Percentiles rank a stretch among this genome's conserved stretches.
These are phyloP conservation scores for Perkinsus olseni DNA, from an alignment of 169 alveolate species.

Conservation along the genomic window DNA sequence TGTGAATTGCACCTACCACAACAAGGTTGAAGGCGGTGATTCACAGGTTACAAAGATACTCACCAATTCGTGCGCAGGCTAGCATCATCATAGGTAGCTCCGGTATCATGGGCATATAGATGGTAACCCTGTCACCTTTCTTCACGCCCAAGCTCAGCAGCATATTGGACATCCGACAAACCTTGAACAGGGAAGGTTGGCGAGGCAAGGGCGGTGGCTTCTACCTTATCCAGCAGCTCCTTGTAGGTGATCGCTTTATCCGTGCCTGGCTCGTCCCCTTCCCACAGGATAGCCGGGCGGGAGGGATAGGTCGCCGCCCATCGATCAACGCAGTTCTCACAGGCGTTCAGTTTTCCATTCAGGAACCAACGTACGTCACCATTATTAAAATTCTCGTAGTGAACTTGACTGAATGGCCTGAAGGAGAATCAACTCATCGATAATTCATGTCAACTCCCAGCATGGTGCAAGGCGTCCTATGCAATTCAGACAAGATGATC, in stretches of 20 bases:
- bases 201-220: background rate
- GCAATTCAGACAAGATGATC: too few species aligned
- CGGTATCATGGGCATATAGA: slow-evolving; percentile 93
- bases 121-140: slow-evolving; percentile 87
- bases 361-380: slow-evolving; percentile 21
- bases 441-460: too few species aligned
- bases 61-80: slow-evolving; percentile 88
- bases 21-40: background rate
- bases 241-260: slow-evolving; percentile 53
- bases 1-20: slow-evolving; percentile 10
- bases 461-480: too few species aligned
- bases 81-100: slow-evolving; percentile 79
- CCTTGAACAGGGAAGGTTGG: slow-evolving; percentile 9
- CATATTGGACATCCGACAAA: slow-evolving; percentile 79
- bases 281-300: slow-evolving; percentile 70
- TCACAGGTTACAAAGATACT: background rate
- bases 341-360: slow-evolving; percentile 17
- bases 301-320: slow-evolving; percentile 78
- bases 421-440: background rate
- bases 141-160: slow-evolving; percentile 76
- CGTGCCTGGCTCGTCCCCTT: slow-evolving; percentile 70
- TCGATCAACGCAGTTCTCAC: slow-evolving; percentile 50
- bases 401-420: background rate
- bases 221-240: slow-evolving; percentile 51
- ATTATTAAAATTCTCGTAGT: background rate